phyloP scores from a whole-genome alignment of 164 flowering plant species.

The Annona squamosa region DNA sequence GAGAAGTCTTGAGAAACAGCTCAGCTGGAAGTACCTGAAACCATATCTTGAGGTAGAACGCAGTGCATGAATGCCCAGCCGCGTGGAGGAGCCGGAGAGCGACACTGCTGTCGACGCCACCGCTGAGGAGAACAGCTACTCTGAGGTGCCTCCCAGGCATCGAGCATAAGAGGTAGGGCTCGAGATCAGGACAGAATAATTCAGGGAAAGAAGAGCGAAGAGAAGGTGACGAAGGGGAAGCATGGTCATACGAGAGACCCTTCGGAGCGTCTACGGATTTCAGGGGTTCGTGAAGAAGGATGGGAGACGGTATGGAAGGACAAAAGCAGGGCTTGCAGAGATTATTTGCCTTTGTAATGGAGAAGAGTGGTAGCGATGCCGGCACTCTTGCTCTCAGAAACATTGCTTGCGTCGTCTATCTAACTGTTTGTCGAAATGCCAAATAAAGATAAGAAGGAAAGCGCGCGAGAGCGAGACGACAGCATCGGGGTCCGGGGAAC shows the following conservation, averaged over 20 bases:
- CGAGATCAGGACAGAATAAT: conserved; percentile 16
- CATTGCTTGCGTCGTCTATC: conserved; percentile 4
- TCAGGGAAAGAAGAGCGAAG: not conserved
- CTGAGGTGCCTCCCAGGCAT: conserved; percentile 54
- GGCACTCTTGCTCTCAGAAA: conserved; percentile 9
- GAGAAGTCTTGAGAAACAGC: not conserved
- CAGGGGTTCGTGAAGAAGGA: not conserved
- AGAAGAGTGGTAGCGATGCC: conserved; percentile 19
- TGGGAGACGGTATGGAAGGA: conserved; percentile 5
- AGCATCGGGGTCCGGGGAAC: no score
- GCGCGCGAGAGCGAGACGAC: not conserved
- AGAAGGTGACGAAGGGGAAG: conserved; percentile 8
- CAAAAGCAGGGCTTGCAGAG: not conserved
- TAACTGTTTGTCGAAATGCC: not conserved
- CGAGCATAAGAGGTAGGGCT: conserved; percentile 54
- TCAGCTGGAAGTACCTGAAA: conserved; percentile 53
- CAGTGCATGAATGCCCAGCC: conserved; percentile 92
- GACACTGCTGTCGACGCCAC: conserved; percentile 96
- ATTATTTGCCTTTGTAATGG: conserved; percentile 7
- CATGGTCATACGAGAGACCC: not conserved
- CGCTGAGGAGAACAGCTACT: conserved; percentile 82
- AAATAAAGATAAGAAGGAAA: not conserved
- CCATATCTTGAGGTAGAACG: conserved; percentile 95
- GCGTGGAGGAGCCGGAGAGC: conserved; percentile 85
- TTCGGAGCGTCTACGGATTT: conserved; percentile 8